phyloP scores from a whole-genome alignment of 1,284 basidiomycete species.

The Dichomitus squalens region DNA sequence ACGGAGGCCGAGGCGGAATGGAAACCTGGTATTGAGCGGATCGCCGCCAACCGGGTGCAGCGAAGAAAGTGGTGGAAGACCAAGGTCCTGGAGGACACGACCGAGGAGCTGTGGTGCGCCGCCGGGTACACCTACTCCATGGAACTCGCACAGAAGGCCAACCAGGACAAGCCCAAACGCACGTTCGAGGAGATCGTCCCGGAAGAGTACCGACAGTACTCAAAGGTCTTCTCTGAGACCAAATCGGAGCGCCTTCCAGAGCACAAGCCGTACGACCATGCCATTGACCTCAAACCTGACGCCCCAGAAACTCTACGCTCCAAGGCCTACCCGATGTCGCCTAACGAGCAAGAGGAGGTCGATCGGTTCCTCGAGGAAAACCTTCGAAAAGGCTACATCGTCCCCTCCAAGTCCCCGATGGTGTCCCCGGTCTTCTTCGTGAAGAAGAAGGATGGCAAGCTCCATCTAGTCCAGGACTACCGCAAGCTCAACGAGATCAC shows the following conservation, averaged over 20 bases:
- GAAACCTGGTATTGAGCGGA: no score
- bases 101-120: no score
- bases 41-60: no score
- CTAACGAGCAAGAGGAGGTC: conserved; percentile 24
- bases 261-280: conserved; percentile 7
- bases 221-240: neutral
- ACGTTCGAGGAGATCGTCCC: no score
- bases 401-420: conserved; percentile 29
- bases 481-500: neutral
- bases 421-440: conserved; percentile 31
- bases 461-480: conserved; percentile 10
- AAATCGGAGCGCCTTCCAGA: neutral
- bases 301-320: conserved; percentile 7
- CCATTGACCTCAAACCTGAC: conserved; percentile 6
- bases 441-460: conserved; percentile 26
- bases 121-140: no score
- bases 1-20: no score
- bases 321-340: conserved; percentile 27
- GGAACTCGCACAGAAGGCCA: no score
- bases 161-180: no score
- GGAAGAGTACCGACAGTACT: neutral
- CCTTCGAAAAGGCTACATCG: conserved; percentile 32
- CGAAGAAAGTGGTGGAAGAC: no score
- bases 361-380: conserved; percentile 30
- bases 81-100: no score